Conservation (phyloP, 768 basidiomycete species). For the Suillus subluteus region DNA sequence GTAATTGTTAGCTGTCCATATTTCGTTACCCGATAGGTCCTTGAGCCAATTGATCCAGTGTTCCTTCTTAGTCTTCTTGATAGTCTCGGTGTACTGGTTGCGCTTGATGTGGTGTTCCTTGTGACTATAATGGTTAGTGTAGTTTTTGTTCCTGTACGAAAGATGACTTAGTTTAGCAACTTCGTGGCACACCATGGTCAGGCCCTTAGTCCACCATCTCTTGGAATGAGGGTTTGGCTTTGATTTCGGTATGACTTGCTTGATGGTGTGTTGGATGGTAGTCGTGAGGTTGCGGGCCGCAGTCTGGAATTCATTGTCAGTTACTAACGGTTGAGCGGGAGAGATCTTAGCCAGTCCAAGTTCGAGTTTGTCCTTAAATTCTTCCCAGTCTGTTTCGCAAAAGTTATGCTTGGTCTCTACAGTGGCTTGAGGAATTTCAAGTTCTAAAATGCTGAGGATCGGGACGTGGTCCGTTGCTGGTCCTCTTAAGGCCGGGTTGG, state of each 20-base stretch:
- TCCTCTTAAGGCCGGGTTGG: neutral
- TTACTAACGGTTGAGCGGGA: neutral
- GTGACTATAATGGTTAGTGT: neutral
- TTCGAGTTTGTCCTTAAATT: neutral
- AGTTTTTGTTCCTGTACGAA: neutral
- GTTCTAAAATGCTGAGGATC: neutral
- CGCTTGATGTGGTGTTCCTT: neutral
- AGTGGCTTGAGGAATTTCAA: neutral
- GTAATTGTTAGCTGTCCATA: conserved; percentile 33
- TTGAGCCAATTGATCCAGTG: conserved; percentile 32
- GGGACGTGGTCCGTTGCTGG: conserved; percentile 6
- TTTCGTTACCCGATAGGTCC: conserved; percentile 9
- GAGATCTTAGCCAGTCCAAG: neutral
- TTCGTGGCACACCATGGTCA: neutral
- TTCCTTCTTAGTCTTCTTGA: conserved; percentile 38
- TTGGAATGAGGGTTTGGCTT: neutral
- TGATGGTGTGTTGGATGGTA: neutral
- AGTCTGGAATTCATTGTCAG: neutral
- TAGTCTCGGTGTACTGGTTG: neutral
- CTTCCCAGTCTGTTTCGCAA: neutral
- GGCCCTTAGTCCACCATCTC: neutral
- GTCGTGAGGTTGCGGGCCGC: neutral
- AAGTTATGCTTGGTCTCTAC: neutral
- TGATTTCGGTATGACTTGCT: neutral
- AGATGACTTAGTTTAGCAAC: neutral